A percentile compares a stretch with the other conserved stretches of the same genome.
These are phyloP conservation scores for Zasmidium citrigriseum DNA, from an alignment of 2,329 filamentous ascomycete genomes.

Conservation along the genomic window DNA sequence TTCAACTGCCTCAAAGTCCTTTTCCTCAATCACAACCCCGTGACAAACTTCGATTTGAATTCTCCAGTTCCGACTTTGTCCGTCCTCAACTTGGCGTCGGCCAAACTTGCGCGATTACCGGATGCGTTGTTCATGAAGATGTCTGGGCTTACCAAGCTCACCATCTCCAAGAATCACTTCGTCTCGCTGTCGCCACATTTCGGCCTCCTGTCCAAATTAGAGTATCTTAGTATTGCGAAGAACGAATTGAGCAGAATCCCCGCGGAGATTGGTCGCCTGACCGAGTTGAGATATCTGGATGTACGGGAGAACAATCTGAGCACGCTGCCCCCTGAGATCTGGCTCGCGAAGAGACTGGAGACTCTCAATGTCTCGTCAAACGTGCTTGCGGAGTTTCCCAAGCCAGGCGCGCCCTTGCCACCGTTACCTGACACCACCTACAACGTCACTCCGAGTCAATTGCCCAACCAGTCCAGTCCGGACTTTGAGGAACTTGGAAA, in stretches of 20 bases:
- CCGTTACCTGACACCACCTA: conserved; percentile 38
- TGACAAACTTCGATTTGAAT: conserved; percentile 88
- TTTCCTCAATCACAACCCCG: conserved; percentile 89
- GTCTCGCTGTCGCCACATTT: conserved; percentile 85
- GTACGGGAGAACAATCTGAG: conserved; percentile 91
- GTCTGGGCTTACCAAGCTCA: conserved; percentile 80
- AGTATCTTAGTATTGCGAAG: conserved; percentile 91
- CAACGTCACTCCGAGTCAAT: conserved; percentile 43
- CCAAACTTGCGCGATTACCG: conserved; percentile 82
- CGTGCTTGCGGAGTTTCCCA: conserved; percentile 85
- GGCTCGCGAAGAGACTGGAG: conserved; percentile 89
- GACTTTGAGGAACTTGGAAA: conserved; percentile 77
- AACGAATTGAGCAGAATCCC: conserved; percentile 86
- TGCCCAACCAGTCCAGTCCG: conserved; percentile 54
- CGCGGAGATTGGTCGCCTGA: conserved; percentile 81
- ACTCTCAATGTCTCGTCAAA: conserved; percentile 95
- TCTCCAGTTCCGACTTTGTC: conserved; percentile 78
- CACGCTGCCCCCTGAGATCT: conserved; percentile 87
- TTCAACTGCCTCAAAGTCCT: conserved; percentile 82
- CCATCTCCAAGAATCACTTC: conserved; percentile 94
- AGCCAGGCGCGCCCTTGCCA: conserved; percentile 67
- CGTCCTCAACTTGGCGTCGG: conserved; percentile 84
- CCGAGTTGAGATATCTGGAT: conserved; percentile 82
- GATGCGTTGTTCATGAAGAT: conserved; percentile 88
- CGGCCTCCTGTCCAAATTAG: conserved; percentile 76